These are phyloP conservation scores for Plenodomus biglobosus DNA, from an alignment of 2,329 filamentous ascomycete species.

Conservation along the genomic window DNA sequence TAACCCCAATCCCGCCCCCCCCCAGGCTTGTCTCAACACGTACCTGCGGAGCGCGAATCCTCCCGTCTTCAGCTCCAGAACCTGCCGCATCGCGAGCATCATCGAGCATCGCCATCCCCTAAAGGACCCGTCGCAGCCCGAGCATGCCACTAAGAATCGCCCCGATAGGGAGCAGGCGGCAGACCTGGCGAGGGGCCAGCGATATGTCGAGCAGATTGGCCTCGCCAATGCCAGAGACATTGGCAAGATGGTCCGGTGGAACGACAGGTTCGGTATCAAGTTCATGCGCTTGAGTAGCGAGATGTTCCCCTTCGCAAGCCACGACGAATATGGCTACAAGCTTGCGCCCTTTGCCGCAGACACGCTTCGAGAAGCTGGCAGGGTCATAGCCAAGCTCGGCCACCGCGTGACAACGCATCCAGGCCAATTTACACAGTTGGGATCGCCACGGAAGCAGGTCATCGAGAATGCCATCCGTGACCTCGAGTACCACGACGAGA, in stretches of 20 bases:
- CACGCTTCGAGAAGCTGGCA: constrained; percentile 73
- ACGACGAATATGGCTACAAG: constrained; percentile 82
- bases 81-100: constrained; percentile 87
- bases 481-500: constrained; percentile 82
- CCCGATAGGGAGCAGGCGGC: constrained; percentile 73
- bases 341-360: constrained; percentile 81
- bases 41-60: constrained; percentile 81
- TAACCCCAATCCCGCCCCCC: constrained; percentile 20
- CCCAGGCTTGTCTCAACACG: constrained; percentile 83
- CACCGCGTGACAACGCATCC: constrained; percentile 90
- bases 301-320: constrained; percentile 96
- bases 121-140: constrained; percentile 70
- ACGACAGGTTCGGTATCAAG: constrained; percentile 85
- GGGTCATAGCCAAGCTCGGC: constrained; percentile 72
- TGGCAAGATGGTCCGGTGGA: constrained; percentile 85
- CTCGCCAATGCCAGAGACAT: constrained; percentile 82
- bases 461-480: constrained; percentile 77
- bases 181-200: constrained; percentile 65
- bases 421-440: constrained; percentile 86
- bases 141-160: constrained; percentile 82
- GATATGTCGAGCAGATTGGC: constrained; percentile 75
- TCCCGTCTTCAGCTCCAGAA: constrained; percentile 86
- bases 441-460: constrained; percentile 76
- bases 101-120: constrained; percentile 85
- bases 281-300: constrained; percentile 92